Evolutionary conservation across 495 filamentous ascomycete species (phyloP).

Genomic region (Tirmania nivea): DNA sequence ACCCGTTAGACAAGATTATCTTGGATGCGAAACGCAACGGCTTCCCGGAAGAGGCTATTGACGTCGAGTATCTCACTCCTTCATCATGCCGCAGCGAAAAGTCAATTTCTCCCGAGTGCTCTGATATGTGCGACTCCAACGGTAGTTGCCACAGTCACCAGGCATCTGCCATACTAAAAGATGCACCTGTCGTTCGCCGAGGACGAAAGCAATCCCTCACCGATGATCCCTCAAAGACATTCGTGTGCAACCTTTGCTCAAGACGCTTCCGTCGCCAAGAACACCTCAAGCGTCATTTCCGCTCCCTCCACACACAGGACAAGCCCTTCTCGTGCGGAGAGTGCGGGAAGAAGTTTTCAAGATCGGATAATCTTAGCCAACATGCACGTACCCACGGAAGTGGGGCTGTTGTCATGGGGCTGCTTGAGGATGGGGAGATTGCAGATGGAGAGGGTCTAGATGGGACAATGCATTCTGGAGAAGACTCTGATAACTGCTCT

Average conservation of each 20-base stretch:
- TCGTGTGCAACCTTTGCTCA: conserved; percentile 85
- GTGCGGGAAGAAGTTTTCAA: conserved; percentile 98
- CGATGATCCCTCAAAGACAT: conserved; percentile 95
- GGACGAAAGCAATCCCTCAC: conserved; percentile 97
- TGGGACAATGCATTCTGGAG: not conserved
- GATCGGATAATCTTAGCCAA: conserved; percentile 90
- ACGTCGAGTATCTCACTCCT: conserved; percentile 21
- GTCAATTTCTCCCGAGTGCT: conserved; percentile 17
- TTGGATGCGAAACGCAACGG: conserved; percentile 9
- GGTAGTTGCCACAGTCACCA: conserved; percentile 19
- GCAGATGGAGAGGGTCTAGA: conserved; percentile 13
- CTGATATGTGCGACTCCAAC: conserved; percentile 22
- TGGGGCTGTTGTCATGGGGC: conserved; percentile 70
- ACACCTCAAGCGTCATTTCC: conserved; percentile 96
- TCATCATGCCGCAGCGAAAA: conserved; percentile 16
- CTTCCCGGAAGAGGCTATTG: conserved; percentile 22
- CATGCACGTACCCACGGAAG: conserved; percentile 86
- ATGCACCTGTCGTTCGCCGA: conserved; percentile 55
- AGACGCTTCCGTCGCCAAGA: conserved; percentile 97
- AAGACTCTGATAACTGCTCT: not conserved
- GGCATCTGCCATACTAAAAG: conserved; percentile 11
- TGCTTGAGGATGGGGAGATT: conserved; percentile 46
- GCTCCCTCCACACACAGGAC: conserved; percentile 91
- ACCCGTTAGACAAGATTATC: conserved; percentile 19
- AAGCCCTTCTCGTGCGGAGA: conserved; percentile 96